These are phyloP conservation scores for Thermoascus crustaceus DNA, from an alignment of 2,329 filamentous ascomycete species.

Conservation along the genomic window DNA sequence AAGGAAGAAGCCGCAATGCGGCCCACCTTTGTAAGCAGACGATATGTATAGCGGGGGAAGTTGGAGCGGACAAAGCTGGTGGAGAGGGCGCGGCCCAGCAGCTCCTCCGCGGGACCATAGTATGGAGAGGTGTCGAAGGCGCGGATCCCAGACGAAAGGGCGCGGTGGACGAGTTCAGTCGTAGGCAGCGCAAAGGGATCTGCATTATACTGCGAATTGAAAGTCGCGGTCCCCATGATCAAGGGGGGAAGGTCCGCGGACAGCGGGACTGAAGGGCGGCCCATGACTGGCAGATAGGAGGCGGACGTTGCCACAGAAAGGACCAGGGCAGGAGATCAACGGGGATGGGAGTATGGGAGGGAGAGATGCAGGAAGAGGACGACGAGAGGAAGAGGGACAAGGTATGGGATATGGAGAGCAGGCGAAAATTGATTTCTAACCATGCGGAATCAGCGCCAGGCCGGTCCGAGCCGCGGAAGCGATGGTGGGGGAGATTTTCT, in stretches of 20 bases:
- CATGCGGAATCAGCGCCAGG: background rate
- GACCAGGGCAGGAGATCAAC: slow-evolving; percentile 1
- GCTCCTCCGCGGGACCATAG: slow-evolving; percentile 46
- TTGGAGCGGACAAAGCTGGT: slow-evolving; percentile 32
- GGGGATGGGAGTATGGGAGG: background rate
- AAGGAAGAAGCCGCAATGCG: slow-evolving; percentile 49
- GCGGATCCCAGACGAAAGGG: slow-evolving; percentile 40
- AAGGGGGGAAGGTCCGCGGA: slow-evolving; percentile 38
- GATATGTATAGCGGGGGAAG: slow-evolving; percentile 52
- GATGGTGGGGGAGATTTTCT: slow-evolving; percentile 2
- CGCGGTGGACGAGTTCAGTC: slow-evolving; percentile 40
- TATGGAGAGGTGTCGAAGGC: slow-evolving; percentile 49
- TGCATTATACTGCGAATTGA: slow-evolving; percentile 42
- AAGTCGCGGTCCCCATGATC: slow-evolving; percentile 43
- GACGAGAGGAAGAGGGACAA: slow-evolving; percentile 4
- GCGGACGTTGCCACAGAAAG: slow-evolving; percentile 2
- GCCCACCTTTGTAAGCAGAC: slow-evolving; percentile 56
- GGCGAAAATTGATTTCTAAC: slow-evolving; percentile 8
- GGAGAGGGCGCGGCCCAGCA: slow-evolving; percentile 41
- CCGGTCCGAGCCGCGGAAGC: background rate
- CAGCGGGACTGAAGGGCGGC: slow-evolving; percentile 24
- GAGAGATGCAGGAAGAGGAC: slow-evolving; percentile 3
- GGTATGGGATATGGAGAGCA: slow-evolving; percentile 4
- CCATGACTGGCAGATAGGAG: slow-evolving; percentile 20
- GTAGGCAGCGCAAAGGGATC: slow-evolving; percentile 44